Evolutionary conservation across 2,329 filamentous ascomycete genomes (phyloP).

Genomic region (Claviceps capensis): DNA sequence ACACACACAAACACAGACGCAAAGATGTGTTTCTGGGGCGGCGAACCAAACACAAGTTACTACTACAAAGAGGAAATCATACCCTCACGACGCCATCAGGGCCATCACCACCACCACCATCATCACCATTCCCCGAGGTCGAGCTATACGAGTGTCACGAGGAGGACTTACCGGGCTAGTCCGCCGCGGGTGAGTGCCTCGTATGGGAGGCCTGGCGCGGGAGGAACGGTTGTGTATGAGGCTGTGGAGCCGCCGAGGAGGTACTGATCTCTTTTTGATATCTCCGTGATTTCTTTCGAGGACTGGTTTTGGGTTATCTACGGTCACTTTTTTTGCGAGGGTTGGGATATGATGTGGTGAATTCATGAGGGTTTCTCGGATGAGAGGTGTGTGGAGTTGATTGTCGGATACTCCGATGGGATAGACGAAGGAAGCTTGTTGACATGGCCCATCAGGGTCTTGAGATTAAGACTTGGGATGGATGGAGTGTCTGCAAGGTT

Average conservation of each 20-base stretch:
- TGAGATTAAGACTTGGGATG: too few species aligned
- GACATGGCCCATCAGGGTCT: too few species aligned
- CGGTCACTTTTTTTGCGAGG: not conserved
- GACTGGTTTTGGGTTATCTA: not conserved
- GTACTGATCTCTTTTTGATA: not conserved
- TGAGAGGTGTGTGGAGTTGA: not conserved
- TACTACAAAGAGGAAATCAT: conserved; percentile 43
- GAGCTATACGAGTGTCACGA: conserved; percentile 29
- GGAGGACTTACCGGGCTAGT: conserved; percentile 24
- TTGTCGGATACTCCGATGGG: not conserved
- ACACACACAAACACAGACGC: not conserved
- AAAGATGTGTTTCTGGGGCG: conserved; percentile 37
- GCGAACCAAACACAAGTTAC: conserved; percentile 31
- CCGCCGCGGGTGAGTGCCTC: conserved; percentile 29
- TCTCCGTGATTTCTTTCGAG: not conserved
- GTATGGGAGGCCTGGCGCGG: conserved; percentile 8
- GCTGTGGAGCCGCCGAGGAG: not conserved
- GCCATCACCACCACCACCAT: conserved; percentile 20
- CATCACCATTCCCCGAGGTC: conserved; percentile 24
- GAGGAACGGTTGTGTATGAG: conserved; percentile 8
- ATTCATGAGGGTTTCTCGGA: not conserved
- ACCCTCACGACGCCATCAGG: conserved; percentile 26
- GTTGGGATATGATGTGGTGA: not conserved
- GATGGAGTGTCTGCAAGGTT: too few species aligned
- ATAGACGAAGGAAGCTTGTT: too few species aligned